Base-by-base conservation (phyloP, 2,329 filamentous ascomycete genomes). In the Akanthomyces uredinophilus region DNA sequence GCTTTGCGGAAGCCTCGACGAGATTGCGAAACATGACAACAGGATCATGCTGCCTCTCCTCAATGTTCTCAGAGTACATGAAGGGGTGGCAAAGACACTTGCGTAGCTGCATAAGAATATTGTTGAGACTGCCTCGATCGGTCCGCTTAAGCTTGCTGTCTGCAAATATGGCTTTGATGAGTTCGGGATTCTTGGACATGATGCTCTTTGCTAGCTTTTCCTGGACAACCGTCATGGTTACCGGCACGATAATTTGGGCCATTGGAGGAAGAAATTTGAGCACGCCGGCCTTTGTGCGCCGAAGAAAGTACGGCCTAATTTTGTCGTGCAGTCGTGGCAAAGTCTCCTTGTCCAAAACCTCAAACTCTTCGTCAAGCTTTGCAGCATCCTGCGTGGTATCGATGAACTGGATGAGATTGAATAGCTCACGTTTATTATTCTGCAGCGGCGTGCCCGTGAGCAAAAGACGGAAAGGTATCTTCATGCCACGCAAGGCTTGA, bases 11-110 rank as follows among this genome's bases (percentile, higher is more conserved):
- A 0, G 96, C 96, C 69, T 96, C 93, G 1, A 99, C 85, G 2
- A 99, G 81, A 69, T 96, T 96, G 29, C 87, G 86, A 70, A 93
- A 87, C 47, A 90, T 83, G 4, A 87, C 79, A 7, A 78, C 78
- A 1, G 83, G 74, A 60, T 88, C 81, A 1, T 87, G 79, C 1
- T 83, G 84, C 53, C 86, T 86, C 73, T 99, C 95, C 75, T 99
- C 96, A 63, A 99, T 95, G 24, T 90, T 88, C 46, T 86, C 82
- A 69, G 87, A 97, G 79, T 97, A 99, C 55, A 98, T 87, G 71
- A 98, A 99, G 0, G 96, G 95, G 74, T 99, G 96, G 66, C 94
- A 97, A 2, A 99, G 81, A 66, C 92, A 96, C 73, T 97, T 98
- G 20, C 95, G 87, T 20, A 99, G 82, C 73, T 99, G 95, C 84